A percentile compares a stretch with the other conserved stretches of the same genome.
These are phyloP conservation scores for Cytospora paraplurivora DNA, from an alignment of 2,329 filamentous ascomycete species.

Conservation along the genomic window DNA sequence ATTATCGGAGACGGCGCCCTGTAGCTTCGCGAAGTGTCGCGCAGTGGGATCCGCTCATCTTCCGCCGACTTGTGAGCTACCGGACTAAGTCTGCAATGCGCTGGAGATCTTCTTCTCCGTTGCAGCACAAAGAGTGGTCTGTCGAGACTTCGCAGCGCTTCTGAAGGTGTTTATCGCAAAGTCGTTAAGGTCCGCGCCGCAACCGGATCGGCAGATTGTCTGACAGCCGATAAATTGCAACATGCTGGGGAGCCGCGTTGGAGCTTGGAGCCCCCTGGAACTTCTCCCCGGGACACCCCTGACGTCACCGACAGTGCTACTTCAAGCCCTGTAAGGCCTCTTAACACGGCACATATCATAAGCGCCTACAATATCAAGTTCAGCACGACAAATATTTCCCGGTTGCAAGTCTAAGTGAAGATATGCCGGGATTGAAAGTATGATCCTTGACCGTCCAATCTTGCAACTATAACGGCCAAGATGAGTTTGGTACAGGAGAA, in stretches of 20 bases:
- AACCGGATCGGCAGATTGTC: background rate
- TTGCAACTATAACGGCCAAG: too few relatives aligned
- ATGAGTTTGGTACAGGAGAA: background rate
- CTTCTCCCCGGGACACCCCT: background rate
- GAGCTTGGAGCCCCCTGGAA: background rate
- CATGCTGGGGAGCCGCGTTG: background rate
- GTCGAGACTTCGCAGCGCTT: background rate
- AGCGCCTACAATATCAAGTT: background rate
- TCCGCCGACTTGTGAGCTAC: constrained; percentile 17
- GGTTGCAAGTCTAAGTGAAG: background rate
- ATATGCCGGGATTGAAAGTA: background rate
- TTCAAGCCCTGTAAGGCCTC: background rate
- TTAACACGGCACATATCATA: too few relatives aligned
- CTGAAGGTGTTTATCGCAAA: background rate
- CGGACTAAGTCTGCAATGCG: constrained; percentile 15
- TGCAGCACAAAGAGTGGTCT: background rate
- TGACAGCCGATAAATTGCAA: background rate
- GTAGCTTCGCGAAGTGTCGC: constrained; percentile 17
- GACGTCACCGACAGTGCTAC: constrained; percentile 17
- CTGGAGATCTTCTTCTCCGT: background rate
- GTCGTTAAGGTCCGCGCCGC: background rate
- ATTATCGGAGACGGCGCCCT: constrained; percentile 27
- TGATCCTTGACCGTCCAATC: background rate
- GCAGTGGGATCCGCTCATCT: constrained; percentile 22
- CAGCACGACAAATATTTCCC: background rate